Conservation (phyloP, 306 rosid species). For the Datisca glomerata region DNA sequence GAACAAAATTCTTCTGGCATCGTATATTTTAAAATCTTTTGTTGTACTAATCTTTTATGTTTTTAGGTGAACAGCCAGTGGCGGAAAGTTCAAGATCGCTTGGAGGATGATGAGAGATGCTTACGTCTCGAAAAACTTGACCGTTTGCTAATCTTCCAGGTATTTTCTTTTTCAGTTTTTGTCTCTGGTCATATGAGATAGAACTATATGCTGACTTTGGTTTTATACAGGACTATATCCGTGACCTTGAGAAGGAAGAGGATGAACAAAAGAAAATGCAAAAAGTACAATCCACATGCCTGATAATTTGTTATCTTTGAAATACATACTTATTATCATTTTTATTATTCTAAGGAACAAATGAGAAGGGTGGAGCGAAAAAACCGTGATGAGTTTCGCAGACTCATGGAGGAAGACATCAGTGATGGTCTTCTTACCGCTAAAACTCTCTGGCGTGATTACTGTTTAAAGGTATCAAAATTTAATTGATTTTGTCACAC, state of each 20-base stretch:
- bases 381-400: conserved; percentile 92
- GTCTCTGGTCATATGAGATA: conserved; percentile 5
- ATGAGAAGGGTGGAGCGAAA: conserved; percentile 78
- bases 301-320: conserved; percentile 9
- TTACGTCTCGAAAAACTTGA: conserved; percentile 82
- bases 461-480: conserved; percentile 61
- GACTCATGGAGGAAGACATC: conserved; percentile 73
- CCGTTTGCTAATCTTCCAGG: conserved; percentile 92
- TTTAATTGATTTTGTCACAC: conserved; percentile 4
- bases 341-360: conserved; percentile 49
- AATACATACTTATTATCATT: no score
- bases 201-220: conserved; percentile 20
- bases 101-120: conserved; percentile 95
- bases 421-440: conserved; percentile 61
- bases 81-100: conserved; percentile 96
- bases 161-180: conserved; percentile 18
- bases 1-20: not conserved
- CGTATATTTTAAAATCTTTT: not conserved
- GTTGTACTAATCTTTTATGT: conserved; percentile 9
- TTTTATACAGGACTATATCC: conserved; percentile 80
- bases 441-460: conserved; percentile 83
- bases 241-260: conserved; percentile 91
- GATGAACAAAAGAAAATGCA: conserved; percentile 81
- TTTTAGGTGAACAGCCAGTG: conserved; percentile 73
- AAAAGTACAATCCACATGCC: conserved; percentile 35